Base-by-base conservation (phyloP, 805 yeast species). In the Candida schatavii region DNA sequence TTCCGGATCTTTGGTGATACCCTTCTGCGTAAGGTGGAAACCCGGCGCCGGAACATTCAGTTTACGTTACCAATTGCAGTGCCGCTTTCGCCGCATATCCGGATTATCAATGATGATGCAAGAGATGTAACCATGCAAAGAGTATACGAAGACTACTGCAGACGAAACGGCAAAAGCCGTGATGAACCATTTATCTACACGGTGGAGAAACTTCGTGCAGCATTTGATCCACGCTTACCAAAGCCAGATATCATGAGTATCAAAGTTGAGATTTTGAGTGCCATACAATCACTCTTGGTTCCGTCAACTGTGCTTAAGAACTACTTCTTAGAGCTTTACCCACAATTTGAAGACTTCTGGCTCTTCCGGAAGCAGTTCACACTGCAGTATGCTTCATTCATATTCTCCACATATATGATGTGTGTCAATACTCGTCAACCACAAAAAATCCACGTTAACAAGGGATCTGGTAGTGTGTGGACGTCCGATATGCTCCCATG, bases 401-500 rank as follows among this genome's bases (percentile, higher is more conserved):
- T 88, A 34, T 91, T 91, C 62, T 82, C 90, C 75, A 87, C 98
- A 0, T 88, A 88, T 56, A 85, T 91, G 89, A 80, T 93, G 86
- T 83, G 95, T 65, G 87, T 93, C 54, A 88, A 88, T 59, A 81
- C 85, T 37, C 80, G 99, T 55, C 91, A 88, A 49, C 98, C 99
- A 3, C 95, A 87, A 61, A 95, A 91, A 74, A 86, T 93, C 45
- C 83, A 84, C 59, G 79, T 95, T 44, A 82, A 89, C 54, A 75
- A 78, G 56, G 78, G 77, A 4, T 84, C 93, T 2, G 99, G 99
- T 46, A 80, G 81, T 50, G 91, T 91, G 10, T 87, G 93, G 82
- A 89, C 97, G 0, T 81, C 91, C 4, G 99, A 95, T 56, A 90
- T 93, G 96, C 70, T 93, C 41, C 99, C 99, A 13, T 83, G 89